Evolutionary conservation across 331 rosid genomes (phyloP), one percentile per base, ranked within the genome.

Genomic region (Quercus lobata): DNA sequence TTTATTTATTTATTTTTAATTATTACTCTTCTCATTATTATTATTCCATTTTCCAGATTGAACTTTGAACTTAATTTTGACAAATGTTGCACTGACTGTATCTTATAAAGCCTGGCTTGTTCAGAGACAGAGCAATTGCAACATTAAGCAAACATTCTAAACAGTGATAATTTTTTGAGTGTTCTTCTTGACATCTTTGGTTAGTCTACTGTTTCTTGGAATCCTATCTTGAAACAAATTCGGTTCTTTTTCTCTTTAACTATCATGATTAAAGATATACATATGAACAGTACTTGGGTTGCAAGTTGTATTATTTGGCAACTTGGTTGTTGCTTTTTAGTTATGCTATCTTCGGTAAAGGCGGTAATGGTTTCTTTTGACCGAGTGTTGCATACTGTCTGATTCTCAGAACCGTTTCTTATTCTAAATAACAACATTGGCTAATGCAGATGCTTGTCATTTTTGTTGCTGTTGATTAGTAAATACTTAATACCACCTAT

Each of bases 221-320:
- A 84, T 86, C 83, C 76, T 8, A 32, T 66, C 12, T 10, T 7
- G 27, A 6, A 32, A 9, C 72, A 66, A 57, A 49, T 87, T 76
- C 80, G 74, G 79, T 63, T 69, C 57, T 73, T 41, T 69, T 72
- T 83, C 80, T 78, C 65, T 34, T 74, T 71, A 81, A 78, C 37
- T 65, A 57, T 73, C 69, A 41, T 41, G 46, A 41, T 41, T 41
- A 41, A 2, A 41, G 46, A 41, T 41, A 41, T 41, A 41, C 12
- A 9, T 41, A 37, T 8, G 46, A 41, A 41, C 46, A 17, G 72
- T 24, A 10, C 30, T 71, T 84, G 78, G 62, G 80, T 84, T 82
- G 82, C 66, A 65, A 55, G 82, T 84, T 82, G 84, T 71, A 65
- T 37, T 71, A 70, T 57, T 72, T 71, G 55, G 76, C 77, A 65